Percentiles rank a stretch among this genome's conserved stretches.
Evolutionary conservation across 192 early-diverging fungal genomes (phyloP).

Genomic region (Entophlyctis luteolus): DNA sequence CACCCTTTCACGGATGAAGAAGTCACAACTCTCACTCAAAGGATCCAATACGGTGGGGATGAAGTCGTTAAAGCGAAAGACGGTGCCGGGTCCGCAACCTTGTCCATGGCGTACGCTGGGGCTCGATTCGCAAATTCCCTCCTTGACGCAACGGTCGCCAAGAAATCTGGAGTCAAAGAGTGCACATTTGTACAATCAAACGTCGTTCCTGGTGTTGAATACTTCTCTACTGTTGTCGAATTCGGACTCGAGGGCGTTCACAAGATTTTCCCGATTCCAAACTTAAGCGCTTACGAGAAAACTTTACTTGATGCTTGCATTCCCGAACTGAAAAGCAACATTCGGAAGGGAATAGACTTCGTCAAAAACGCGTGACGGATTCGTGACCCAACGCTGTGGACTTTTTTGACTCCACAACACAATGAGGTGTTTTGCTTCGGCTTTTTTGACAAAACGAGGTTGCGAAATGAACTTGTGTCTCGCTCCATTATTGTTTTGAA

Average conservation of each 20-base stretch:
- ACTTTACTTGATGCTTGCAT: conserved; percentile 51
- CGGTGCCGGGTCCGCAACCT: conserved; percentile 58
- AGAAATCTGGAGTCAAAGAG: conserved; percentile 57
- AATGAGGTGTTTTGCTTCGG: too few relatives aligned
- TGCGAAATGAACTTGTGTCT: too few relatives aligned
- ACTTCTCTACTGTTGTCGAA: conserved; percentile 61
- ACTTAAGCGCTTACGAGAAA: conserved; percentile 51
- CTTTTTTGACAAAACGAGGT: too few relatives aligned
- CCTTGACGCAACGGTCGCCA: conserved; percentile 45
- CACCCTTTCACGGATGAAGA: conserved; percentile 53
- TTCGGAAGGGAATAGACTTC: conserved; percentile 78
- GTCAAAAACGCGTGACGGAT: conserved; percentile 46
- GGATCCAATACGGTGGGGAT: conserved; percentile 67
- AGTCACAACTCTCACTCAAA: conserved; percentile 50
- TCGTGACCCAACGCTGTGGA: too few relatives aligned
- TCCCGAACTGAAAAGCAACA: conserved; percentile 58
- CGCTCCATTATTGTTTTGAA: too few relatives aligned
- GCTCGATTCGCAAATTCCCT: conserved; percentile 55
- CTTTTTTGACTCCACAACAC: too few relatives aligned
- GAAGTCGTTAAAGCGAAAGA: conserved; percentile 69
- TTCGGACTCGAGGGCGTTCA: conserved; percentile 53
- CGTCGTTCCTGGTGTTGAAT: conserved; percentile 47
- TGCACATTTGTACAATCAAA: conserved; percentile 57
- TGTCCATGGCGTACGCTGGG: conserved; percentile 67
- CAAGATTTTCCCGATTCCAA: conserved; percentile 53